A percentile compares a stretch with the other conserved stretches of the same genome.
These are phyloP conservation scores for Fraxinus xanthoxyloides DNA, from an alignment of 305 asterid species.

Conservation along the genomic window DNA sequence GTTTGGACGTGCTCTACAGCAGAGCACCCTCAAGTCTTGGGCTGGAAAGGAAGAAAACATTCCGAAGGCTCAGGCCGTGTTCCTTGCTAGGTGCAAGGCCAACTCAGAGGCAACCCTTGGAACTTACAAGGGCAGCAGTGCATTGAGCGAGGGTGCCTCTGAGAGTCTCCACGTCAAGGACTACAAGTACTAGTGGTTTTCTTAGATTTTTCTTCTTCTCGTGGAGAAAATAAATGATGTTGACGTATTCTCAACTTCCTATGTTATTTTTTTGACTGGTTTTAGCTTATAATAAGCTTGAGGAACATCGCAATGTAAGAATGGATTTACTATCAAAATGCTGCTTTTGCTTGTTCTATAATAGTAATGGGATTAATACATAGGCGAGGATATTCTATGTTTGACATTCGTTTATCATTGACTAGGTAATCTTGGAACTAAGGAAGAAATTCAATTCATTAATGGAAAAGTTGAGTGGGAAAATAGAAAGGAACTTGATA, in stretches of 20 bases:
- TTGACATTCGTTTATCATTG: neutral
- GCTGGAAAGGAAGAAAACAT: constrained; percentile 65
- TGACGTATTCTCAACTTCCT: neutral
- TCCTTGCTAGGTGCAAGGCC: constrained; percentile 50
- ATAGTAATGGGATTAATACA: neutral
- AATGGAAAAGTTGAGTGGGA: too few species aligned
- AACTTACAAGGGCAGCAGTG: constrained; percentile 35
- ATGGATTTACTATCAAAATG: constrained; percentile 13
- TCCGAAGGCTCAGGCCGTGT: constrained; percentile 43
- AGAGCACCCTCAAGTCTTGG: constrained; percentile 87
- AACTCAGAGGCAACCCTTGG: constrained; percentile 59
- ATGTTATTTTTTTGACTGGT: constrained; percentile 14
- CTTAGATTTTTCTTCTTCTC: constrained; percentile 3
- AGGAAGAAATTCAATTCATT: neutral
- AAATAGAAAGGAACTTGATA: too few species aligned
- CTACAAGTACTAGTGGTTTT: constrained; percentile 39
- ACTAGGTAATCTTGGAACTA: neutral
- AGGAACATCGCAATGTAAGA: constrained; percentile 20
- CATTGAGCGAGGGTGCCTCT: constrained; percentile 43
- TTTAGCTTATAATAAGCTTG: constrained; percentile 28
- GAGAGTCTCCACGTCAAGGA: constrained; percentile 57
- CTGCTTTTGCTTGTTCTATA: neutral
- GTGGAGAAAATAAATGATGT: constrained; percentile 19
- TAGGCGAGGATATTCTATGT: neutral
- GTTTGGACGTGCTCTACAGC: constrained; percentile 85